phyloP scores from a whole-genome alignment of 805 yeast genomes.

The Aciculoconidium aculeatum region DNA sequence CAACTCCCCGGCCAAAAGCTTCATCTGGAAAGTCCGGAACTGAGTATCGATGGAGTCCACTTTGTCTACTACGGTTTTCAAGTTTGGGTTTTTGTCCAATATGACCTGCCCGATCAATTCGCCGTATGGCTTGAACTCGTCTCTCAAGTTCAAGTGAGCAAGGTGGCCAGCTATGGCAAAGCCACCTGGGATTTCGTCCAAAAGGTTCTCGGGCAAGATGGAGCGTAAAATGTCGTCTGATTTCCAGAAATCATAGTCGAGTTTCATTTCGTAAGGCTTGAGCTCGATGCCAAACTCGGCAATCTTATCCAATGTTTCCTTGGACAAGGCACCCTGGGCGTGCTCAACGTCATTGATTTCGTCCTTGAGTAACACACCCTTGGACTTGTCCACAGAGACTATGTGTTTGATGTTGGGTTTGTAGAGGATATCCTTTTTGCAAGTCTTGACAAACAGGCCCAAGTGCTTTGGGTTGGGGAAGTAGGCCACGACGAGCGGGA shows the following conservation, averaged over 20 bases:
- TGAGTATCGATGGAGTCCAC: conserved; percentile 79
- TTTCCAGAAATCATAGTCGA: conserved; percentile 81
- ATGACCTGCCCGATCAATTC: conserved; percentile 82
- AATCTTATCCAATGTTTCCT: conserved; percentile 40
- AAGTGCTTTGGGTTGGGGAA: conserved; percentile 63
- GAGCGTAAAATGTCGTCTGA: conserved; percentile 80
- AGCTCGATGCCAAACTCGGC: conserved; percentile 42
- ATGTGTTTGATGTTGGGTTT: conserved; percentile 70
- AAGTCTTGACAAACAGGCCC: conserved; percentile 54
- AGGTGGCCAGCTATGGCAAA: conserved; percentile 93
- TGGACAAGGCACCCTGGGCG: conserved; percentile 33
- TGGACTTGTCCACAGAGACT: conserved; percentile 34
- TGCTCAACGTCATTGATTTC: conserved; percentile 32
- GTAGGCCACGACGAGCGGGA: conserved; percentile 60
- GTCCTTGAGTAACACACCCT: conserved; percentile 60
- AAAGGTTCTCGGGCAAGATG: conserved; percentile 64
- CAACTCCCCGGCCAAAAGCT: conserved; percentile 80
- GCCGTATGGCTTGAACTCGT: conserved; percentile 80
- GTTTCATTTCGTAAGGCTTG: conserved; percentile 44
- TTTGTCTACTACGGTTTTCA: conserved; percentile 89
- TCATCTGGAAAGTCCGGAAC: conserved; percentile 91
- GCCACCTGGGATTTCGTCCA: conserved; percentile 79
- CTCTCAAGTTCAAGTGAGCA: conserved; percentile 84
- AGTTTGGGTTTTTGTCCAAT: conserved; percentile 76
- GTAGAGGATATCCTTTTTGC: conserved; percentile 56